phyloP scores from a whole-genome alignment of 1,284 basidiomycete species.

The Microbotryomycetes sp. region DNA sequence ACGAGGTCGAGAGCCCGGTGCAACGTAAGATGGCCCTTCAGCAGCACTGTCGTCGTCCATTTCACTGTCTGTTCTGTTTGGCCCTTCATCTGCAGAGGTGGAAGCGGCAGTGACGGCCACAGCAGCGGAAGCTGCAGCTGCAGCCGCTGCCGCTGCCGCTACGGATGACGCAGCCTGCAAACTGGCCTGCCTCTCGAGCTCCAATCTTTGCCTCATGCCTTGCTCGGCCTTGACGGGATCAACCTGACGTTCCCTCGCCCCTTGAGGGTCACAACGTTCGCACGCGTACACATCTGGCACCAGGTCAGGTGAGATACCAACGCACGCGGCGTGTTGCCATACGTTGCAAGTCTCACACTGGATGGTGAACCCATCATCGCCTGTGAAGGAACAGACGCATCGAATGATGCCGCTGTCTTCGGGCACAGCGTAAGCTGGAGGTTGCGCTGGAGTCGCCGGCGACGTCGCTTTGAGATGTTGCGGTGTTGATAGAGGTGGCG shows the following conservation, averaged over 20 bases:
- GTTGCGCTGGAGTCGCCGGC: not conserved
- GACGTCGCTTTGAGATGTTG: not conserved
- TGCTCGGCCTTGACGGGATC: conserved; percentile 19
- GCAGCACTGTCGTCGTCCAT: not conserved
- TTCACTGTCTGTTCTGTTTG: not conserved
- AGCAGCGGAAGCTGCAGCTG: not conserved
- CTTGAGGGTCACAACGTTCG: conserved; percentile 42
- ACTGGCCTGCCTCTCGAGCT: conserved; percentile 4
- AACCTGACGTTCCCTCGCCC: conserved; percentile 18
- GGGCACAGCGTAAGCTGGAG: conserved; percentile 24
- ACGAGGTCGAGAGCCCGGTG: no score
- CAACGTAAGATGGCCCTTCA: not conserved
- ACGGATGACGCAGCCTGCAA: not conserved
- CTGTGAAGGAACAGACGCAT: conserved; percentile 62
- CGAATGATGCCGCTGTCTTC: conserved; percentile 40
- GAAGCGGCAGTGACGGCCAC: not conserved
- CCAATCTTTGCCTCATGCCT: conserved; percentile 27
- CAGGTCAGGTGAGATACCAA: conserved; percentile 58
- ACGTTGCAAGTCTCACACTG: conserved; percentile 81
- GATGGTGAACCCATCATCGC: conserved; percentile 87
- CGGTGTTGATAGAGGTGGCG: conserved; percentile 4
- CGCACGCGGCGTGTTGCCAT: conserved; percentile 88
- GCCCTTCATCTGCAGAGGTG: not conserved
- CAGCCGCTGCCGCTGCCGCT: not conserved
- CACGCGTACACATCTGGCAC: conserved; percentile 61